Percentiles rank a stretch among this genome's conserved stretches.
Evolutionary conservation across 371 early-diverging fungal genomes (phyloP).

Genomic region (Mortierella sp.): DNA sequence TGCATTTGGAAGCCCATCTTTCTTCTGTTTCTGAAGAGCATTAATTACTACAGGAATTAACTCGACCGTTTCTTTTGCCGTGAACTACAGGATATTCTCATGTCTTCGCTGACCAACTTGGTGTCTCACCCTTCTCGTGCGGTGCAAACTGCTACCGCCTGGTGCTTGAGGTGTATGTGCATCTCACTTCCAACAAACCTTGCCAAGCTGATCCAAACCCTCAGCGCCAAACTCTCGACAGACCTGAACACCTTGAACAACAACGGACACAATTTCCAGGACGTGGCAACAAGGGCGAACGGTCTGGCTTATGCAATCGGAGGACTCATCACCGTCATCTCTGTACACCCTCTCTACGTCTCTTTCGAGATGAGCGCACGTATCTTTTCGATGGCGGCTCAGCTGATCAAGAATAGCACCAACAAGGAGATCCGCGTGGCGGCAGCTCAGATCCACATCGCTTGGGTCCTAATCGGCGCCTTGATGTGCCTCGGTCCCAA

Average conservation of each 20-base stretch:
- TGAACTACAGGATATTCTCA: slow-evolving; percentile 66
- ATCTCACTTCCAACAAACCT: slow-evolving; percentile 76
- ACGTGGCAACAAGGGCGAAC: slow-evolving; percentile 69
- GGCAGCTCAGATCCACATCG: slow-evolving; percentile 80
- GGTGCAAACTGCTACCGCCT: slow-evolving; percentile 84
- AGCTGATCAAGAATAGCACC: slow-evolving; percentile 75
- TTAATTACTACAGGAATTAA: not conserved
- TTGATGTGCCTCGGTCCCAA: slow-evolving; percentile 88
- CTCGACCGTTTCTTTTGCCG: not conserved
- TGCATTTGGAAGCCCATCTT: not conserved
- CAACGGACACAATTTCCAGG: slow-evolving; percentile 63
- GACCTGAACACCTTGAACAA: slow-evolving; percentile 65
- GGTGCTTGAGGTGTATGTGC: slow-evolving; percentile 81
- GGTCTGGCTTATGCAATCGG: slow-evolving; percentile 80
- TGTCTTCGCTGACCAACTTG: slow-evolving; percentile 76
- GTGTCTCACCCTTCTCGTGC: slow-evolving; percentile 79
- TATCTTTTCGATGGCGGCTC: slow-evolving; percentile 82
- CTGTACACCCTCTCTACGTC: slow-evolving; percentile 77
- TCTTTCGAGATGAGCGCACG: slow-evolving; percentile 83
- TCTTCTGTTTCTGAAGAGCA: not conserved
- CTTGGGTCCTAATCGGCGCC: slow-evolving; percentile 85
- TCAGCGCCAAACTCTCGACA: slow-evolving; percentile 72
- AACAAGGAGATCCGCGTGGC: slow-evolving; percentile 74
- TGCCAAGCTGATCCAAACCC: slow-evolving; percentile 71
- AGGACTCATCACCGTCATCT: slow-evolving; percentile 81